These are phyloP conservation scores for Podila verticillata DNA, from an alignment of 192 early-diverging fungal genomes.

Conservation along the genomic window DNA sequence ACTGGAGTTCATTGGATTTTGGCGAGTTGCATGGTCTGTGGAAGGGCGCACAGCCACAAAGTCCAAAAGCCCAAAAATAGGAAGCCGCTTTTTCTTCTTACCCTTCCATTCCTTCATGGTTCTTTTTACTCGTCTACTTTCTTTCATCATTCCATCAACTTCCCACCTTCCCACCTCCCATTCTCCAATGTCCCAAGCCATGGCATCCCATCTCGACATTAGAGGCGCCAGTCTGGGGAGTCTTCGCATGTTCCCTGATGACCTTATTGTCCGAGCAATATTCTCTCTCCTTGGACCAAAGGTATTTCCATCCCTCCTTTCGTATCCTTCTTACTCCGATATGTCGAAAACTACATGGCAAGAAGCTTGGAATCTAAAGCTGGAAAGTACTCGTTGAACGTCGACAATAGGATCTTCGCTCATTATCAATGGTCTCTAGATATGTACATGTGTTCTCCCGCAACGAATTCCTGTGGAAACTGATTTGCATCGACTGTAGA, in stretches of 20 bases:
- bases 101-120: neutral
- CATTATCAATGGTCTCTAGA: conserved; percentile 14
- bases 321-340: neutral
- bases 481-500: conserved; percentile 28
- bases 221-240: conserved; percentile 22
- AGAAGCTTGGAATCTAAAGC: neutral
- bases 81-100: neutral
- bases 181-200: neutral
- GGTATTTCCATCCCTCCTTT: neutral
- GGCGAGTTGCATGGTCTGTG: too few species aligned
- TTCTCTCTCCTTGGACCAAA: conserved; percentile 10
- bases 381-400: too few species aligned
- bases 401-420: conserved; percentile 14
- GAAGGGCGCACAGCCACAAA: neutral
- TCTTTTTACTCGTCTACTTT: too few species aligned
- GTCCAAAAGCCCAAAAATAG: conserved; percentile 1
- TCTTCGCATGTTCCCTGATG: conserved; percentile 19
- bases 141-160: neutral
- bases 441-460: conserved; percentile 48
- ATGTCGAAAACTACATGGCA: neutral
- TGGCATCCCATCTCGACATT: neutral
- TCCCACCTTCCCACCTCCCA: neutral
- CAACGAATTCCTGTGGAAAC: conserved; percentile 49
- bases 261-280: conserved; percentile 11
- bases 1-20: too few species aligned